These are phyloP conservation scores for Pythium coloratum DNA, from an alignment of 352 stramenopile genomes.

Conservation along the genomic window DNA sequence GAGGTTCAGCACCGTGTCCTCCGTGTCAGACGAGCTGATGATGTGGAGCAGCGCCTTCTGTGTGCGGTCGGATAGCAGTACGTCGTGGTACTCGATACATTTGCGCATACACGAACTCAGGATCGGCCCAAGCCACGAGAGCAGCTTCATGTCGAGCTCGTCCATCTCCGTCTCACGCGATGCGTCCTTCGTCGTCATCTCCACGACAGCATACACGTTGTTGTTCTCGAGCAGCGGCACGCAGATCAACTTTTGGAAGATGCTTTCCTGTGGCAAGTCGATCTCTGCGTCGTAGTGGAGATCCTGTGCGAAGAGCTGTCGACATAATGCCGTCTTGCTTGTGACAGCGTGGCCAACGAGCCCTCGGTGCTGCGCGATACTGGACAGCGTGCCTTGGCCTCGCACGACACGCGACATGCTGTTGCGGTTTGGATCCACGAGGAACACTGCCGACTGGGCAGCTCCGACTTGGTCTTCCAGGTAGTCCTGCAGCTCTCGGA, in stretches of 20 bases:
- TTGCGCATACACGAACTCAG: slow-evolving; percentile 84
- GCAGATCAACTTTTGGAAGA: slow-evolving; percentile 67
- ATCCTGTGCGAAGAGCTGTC: slow-evolving; percentile 49
- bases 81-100: slow-evolving; percentile 85
- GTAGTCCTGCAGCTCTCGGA: slow-evolving; percentile 67
- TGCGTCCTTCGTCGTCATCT: slow-evolving; percentile 50
- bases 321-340: slow-evolving; percentile 34
- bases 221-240: slow-evolving; percentile 72
- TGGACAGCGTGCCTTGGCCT: slow-evolving; percentile 46
- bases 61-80: slow-evolving; percentile 78
- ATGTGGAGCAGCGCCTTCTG: slow-evolving; percentile 85
- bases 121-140: slow-evolving; percentile 81
- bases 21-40: slow-evolving; percentile 79
- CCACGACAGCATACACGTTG: slow-evolving; percentile 76
- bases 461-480: slow-evolving; percentile 55
- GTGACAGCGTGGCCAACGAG: slow-evolving; percentile 51
- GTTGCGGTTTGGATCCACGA: slow-evolving; percentile 74
- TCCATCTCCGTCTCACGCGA: slow-evolving; percentile 45
- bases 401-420: slow-evolving; percentile 75
- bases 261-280: slow-evolving; percentile 59
- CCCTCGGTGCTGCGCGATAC: slow-evolving; percentile 47
- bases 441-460: slow-evolving; percentile 55
- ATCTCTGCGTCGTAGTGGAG: slow-evolving; percentile 60
- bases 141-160: slow-evolving; percentile 65
- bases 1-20: slow-evolving; percentile 83